These are phyloP conservation scores for Conringia planisiliqua DNA, from an alignment of 345 rosid species.

Conservation along the genomic window DNA sequence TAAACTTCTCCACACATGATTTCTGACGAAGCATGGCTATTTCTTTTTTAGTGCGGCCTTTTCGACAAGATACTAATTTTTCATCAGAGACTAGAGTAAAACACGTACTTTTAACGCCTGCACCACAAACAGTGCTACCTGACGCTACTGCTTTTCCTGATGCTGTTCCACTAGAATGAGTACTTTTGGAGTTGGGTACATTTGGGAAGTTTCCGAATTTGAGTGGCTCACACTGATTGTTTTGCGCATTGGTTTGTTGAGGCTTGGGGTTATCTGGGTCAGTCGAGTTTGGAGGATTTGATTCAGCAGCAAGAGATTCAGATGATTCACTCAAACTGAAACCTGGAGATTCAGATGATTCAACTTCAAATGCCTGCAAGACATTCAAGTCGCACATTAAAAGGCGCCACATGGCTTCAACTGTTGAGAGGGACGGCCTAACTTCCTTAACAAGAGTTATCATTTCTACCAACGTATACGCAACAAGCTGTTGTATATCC, in stretches of 20 bases:
- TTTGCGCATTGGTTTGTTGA: constrained; percentile 41
- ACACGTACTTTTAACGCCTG: constrained; percentile 57
- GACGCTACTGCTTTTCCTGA: constrained; percentile 47
- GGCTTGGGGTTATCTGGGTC: constrained; percentile 36
- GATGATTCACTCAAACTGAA: constrained; percentile 39
- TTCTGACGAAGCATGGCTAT: constrained; percentile 60
- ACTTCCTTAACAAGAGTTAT: constrained; percentile 84
- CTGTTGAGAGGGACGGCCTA: constrained; percentile 80
- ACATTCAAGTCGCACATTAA: constrained; percentile 95
- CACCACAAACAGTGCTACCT: constrained; percentile 34
- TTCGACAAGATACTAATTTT: constrained; percentile 55
- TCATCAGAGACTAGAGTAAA: constrained; percentile 58
- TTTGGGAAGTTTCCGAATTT: constrained; percentile 37
- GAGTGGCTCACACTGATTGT: constrained; percentile 44
- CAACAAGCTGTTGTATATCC: constrained; percentile 53
- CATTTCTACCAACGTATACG: constrained; percentile 76
- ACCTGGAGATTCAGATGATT: constrained; percentile 28
- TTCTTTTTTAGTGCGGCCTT: constrained; percentile 66
- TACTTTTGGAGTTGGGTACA: constrained; percentile 42
- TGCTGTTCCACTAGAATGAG: constrained; percentile 36
- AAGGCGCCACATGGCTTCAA: constrained; percentile 99
- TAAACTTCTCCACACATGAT: constrained; percentile 38
- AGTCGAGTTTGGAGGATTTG: constrained; percentile 46
- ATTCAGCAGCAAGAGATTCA: constrained; percentile 48
- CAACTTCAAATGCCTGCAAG: constrained; percentile 94